These are phyloP conservation scores for Salix purpurea DNA, from an alignment of 345 rosid species.

Conservation along the genomic window DNA sequence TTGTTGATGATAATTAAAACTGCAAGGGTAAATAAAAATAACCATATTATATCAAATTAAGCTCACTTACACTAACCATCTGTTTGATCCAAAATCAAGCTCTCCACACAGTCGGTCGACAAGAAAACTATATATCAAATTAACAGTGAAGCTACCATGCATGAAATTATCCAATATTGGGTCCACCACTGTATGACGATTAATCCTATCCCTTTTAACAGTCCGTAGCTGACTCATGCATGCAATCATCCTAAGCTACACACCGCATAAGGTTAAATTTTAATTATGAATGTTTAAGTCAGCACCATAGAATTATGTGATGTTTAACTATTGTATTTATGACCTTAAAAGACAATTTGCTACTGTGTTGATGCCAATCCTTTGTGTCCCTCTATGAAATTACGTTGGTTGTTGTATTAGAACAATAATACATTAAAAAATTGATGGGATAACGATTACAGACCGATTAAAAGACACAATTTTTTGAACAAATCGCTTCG, in stretches of 20 bases:
- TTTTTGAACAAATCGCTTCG: neutral
- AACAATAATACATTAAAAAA: neutral
- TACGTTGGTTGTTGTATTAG: neutral
- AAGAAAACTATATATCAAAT: too few species aligned
- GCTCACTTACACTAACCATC: too few species aligned
- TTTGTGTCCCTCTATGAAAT: too few species aligned
- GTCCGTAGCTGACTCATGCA: neutral
- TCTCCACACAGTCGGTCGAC: neutral
- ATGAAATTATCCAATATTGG: too few species aligned
- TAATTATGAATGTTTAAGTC: neutral
- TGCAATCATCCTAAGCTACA: neutral
- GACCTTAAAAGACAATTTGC: neutral
- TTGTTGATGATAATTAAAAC: too few species aligned
- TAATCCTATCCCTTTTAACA: too few species aligned
- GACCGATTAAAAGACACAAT: neutral
- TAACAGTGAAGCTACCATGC: too few species aligned
- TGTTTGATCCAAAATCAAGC: neutral
- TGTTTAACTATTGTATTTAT: neutral
- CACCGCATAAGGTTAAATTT: neutral
- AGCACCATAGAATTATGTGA: neutral
- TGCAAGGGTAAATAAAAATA: too few species aligned
- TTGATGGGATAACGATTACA: neutral
- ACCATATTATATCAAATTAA: too few species aligned
- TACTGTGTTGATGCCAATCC: neutral
- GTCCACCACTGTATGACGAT: neutral